Evolutionary conservation across 148 eudicot species (phyloP).

Genomic region (Persicaria tinctoria): DNA sequence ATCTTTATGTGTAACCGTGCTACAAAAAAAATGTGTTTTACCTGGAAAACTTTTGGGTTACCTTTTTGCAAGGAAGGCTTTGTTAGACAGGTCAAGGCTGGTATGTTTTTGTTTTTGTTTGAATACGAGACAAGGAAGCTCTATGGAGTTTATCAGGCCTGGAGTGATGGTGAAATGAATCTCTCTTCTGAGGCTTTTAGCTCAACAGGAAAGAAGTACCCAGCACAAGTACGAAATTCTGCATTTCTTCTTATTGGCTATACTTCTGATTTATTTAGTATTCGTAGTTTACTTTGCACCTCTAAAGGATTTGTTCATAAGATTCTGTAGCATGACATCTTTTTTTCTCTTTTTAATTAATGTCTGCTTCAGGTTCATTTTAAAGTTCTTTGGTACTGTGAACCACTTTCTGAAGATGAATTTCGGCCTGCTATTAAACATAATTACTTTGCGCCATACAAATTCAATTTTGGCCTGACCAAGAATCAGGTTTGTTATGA

Average conservation of each 20-base stretch:
- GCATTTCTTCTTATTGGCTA: not conserved
- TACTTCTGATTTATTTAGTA: not conserved
- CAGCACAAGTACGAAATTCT: constrained; percentile 56
- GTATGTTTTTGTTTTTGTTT: constrained; percentile 70
- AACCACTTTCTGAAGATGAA: constrained; percentile 34
- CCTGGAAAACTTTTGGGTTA: constrained; percentile 44
- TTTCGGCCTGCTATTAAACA: constrained; percentile 40
- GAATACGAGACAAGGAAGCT: constrained; percentile 49
- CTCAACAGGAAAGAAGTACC: constrained; percentile 36
- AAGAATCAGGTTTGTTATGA: constrained; percentile 29
- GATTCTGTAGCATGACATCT: not conserved
- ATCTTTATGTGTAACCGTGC: constrained; percentile 50
- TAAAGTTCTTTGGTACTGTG: constrained; percentile 31
- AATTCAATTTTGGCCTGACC: constrained; percentile 42
- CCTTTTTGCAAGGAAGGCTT: constrained; percentile 36
- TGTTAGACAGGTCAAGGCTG: constrained; percentile 52
- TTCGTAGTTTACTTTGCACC: not conserved
- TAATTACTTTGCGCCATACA: constrained; percentile 30
- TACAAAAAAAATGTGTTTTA: constrained; percentile 47
- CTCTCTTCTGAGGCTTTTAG: constrained; percentile 38
- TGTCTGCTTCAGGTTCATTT: constrained; percentile 32
- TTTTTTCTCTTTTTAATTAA: not conserved
- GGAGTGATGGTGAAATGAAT: constrained; percentile 54
- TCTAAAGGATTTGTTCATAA: not conserved
- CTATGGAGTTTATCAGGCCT: constrained; percentile 64